Conservation (phyloP, 345 rosid species). For the Pistacia vera region DNA sequence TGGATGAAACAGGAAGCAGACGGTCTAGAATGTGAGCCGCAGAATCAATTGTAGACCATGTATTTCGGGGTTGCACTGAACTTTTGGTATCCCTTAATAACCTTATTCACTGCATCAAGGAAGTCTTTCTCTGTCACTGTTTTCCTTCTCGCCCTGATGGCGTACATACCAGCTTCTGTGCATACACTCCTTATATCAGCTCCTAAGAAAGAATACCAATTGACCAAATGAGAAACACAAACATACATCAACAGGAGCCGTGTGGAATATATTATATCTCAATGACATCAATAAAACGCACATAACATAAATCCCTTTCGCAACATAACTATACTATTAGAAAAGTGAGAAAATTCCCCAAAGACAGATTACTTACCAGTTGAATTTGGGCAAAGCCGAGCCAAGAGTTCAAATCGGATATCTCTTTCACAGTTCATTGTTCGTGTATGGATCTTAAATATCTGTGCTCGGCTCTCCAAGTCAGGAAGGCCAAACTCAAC, state of each 20-base stretch:
- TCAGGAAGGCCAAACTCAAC: constrained; percentile 96
- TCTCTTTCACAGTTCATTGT: constrained; percentile 94
- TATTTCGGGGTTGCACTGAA: constrained; percentile 95
- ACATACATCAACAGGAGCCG: too few relatives aligned
- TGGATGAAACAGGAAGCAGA: background rate
- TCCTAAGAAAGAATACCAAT: constrained; percentile 43
- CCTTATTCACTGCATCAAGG: constrained; percentile 96
- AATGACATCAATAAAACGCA: background rate
- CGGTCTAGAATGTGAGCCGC: background rate
- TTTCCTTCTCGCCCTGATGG: constrained; percentile 88
- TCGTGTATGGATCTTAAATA: constrained; percentile 90
- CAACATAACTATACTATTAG: background rate
- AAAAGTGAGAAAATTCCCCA: background rate
- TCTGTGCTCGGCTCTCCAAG: constrained; percentile 89
- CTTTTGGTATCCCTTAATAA: constrained; percentile 93
- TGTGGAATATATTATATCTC: too few relatives aligned
- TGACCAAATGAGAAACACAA: background rate
- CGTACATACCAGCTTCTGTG: constrained; percentile 97
- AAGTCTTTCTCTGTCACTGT: constrained; percentile 96
- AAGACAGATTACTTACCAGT: constrained; percentile 52
- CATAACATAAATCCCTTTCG: background rate
- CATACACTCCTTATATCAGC: constrained; percentile 97
- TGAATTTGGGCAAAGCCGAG: constrained; percentile 93
- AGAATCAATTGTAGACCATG: constrained; percentile 78
- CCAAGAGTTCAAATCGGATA: constrained; percentile 88